These are phyloP conservation scores for Hygrophorus russula DNA, from an alignment of 768 basidiomycete genomes.

Conservation along the genomic window DNA sequence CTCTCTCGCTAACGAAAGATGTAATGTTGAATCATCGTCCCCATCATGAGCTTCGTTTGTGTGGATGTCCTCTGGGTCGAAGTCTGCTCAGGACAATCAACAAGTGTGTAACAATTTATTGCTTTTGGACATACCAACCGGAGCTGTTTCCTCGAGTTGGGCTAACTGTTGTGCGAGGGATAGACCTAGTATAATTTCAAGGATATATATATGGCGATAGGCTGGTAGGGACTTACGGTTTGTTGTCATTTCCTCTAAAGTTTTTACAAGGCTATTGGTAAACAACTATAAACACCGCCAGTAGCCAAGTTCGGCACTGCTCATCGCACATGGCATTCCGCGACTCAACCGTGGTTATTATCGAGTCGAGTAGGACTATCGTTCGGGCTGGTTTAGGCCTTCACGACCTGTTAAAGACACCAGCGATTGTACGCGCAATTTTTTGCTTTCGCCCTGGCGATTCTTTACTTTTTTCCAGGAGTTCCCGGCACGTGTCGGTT, in stretches of 20 bases:
- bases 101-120: background rate
- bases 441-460: background rate
- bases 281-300: too few relatives aligned
- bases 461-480: conserved; percentile 35
- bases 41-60: conserved; percentile 32
- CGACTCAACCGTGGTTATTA: conserved; percentile 69
- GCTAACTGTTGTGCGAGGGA: conserved; percentile 76
- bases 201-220: background rate
- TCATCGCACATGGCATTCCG: conserved; percentile 50
- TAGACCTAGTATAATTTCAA: conserved; percentile 21
- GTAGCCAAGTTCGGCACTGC: too few relatives aligned
- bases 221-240: background rate
- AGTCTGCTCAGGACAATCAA: conserved; percentile 32
- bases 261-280: too few relatives aligned
- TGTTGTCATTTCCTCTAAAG: too few relatives aligned
- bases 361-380: conserved; percentile 64
- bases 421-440: conserved; percentile 54
- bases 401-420: conserved; percentile 65
- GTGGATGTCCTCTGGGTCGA: conserved; percentile 66
- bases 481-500: conserved; percentile 69
- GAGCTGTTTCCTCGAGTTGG: conserved; percentile 61
- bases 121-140: conserved; percentile 38
- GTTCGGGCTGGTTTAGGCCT: conserved; percentile 74
- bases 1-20: conserved; percentile 35
- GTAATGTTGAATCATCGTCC: conserved; percentile 24